Conservation (phyloP, 805 yeast species). For the Sugiyamaella valdiviana region DNA sequence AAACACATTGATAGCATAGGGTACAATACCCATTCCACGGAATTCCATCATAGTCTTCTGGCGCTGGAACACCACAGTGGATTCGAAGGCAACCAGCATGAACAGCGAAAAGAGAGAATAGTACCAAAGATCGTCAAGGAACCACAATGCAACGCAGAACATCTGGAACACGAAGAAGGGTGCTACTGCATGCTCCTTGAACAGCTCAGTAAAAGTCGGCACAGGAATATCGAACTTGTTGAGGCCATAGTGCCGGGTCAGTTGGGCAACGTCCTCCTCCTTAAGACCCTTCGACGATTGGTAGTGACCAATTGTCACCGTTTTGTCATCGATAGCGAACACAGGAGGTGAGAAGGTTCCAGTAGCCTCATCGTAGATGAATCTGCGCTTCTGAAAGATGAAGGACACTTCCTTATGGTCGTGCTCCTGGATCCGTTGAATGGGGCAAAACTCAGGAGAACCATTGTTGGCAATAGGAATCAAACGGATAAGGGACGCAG, state of each 20-base stretch:
- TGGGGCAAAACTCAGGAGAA: conserved; percentile 66
- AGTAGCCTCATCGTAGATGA: conserved; percentile 53
- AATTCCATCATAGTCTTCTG: conserved; percentile 91
- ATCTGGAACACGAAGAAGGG: conserved; percentile 96
- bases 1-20: conserved; percentile 68
- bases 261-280: conserved; percentile 31
- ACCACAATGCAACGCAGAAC: conserved; percentile 92
- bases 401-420: conserved; percentile 64
- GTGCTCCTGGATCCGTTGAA: conserved; percentile 48
- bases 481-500: conserved; percentile 69
- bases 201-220: conserved; percentile 83
- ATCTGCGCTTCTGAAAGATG: conserved; percentile 87
- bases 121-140: conserved; percentile 96
- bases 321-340: conserved; percentile 55
- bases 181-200: conserved; percentile 96
- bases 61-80: conserved; percentile 92
- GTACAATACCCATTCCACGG: conserved; percentile 95
- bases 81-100: conserved; percentile 90
- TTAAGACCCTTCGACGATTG: conserved; percentile 49
- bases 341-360: conserved; percentile 72
- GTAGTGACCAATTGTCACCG: conserved; percentile 50
- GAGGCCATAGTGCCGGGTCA: conserved; percentile 62
- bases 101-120: conserved; percentile 84
- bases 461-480: conserved; percentile 84
- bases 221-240: conserved; percentile 92